Base-by-base conservation (phyloP, 2,329 filamentous ascomycete species). In the Aspergillus aculeatinus region DNA sequence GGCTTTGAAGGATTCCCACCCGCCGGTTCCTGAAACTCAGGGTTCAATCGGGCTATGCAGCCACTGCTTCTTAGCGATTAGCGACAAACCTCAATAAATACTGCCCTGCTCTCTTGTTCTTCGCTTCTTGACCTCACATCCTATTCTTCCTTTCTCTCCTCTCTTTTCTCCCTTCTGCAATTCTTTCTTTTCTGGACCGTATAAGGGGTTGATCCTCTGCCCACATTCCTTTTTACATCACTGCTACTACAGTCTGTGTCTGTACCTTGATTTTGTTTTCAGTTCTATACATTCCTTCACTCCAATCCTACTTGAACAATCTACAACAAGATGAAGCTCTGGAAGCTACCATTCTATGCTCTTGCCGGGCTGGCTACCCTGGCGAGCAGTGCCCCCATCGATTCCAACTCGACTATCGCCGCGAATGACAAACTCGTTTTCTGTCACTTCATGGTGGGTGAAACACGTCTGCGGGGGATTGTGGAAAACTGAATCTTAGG, bases 381-480 rank as follows among this genome's bases (percentile, higher is more conserved):
- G 53, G 53, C 25, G 12, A 55, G 27, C 42, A 48, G 53, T 48
- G 53, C 27, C 63, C 21, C 68, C 66, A 25, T 57, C 47, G 11
- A 54, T 21, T 6, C 55, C 16, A 57, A 60, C 2, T 44, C 61
- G 31, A 56, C 48, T 16, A 16, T 55, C 1, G 53, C 42, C 27
- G 31, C 53, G 14, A 61, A 59, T 2, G 63, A 73, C 23, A 67
- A 62, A 23, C 68, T 80, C 4, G 78, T 80, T 5, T 80, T 80
- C 53, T 77, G 74, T 58, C 78, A 80, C 63, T 80, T 80, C 64
- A 80, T 80, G 75, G 77, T 76, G 55, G 61, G 67, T 55, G 16
- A 19, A n/a, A 12, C 6, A 44, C 16, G 3, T 27, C 5, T 16
- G 33, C 14, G 11, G 23, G 29, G 5, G 14, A n/a, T 50, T 9